Conservation (phyloP, 2,329 filamentous ascomycete species). For the Cordyceps fumosorosea region DNA sequence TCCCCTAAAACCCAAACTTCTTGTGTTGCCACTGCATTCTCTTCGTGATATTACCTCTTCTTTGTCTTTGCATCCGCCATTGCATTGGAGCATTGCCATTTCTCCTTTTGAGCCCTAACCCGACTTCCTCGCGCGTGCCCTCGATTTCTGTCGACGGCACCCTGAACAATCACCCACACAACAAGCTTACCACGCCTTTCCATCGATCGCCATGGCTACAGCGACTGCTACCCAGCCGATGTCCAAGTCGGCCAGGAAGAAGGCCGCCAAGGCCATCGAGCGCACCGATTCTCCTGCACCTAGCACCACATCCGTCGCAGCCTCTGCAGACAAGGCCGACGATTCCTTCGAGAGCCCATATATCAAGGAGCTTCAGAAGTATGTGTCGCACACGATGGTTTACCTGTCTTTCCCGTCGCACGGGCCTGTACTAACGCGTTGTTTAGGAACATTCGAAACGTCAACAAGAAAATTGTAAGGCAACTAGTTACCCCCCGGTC, state of each 20-base stretch:
- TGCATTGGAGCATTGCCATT: not conserved
- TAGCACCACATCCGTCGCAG: constrained; percentile 37
- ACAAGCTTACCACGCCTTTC: not conserved
- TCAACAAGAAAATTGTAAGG: constrained; percentile 90
- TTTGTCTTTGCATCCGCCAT: constrained; percentile 5
- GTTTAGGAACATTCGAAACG: constrained; percentile 76
- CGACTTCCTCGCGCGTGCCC: not conserved
- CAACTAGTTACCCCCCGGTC: constrained; percentile 11
- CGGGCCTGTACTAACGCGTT: not conserved
- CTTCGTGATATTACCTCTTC: not conserved
- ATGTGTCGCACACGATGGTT: constrained; percentile 26
- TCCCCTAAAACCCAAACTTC: not conserved
- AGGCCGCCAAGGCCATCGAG: constrained; percentile 44
- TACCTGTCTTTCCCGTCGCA: not conserved
- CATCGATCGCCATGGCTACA: constrained; percentile 49
- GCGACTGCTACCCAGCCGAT: constrained; percentile 48
- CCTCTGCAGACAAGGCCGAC: constrained; percentile 51
- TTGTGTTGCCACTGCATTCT: constrained; percentile 12
- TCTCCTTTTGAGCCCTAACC: not conserved
- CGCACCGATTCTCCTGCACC: constrained; percentile 51
- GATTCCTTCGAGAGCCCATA: constrained; percentile 65
- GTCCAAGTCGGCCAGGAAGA: constrained; percentile 65
- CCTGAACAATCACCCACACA: constrained; percentile 6
- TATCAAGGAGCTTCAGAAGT: constrained; percentile 89
- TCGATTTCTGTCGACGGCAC: constrained; percentile 1